Evolutionary conservation across 2,329 filamentous ascomycete genomes (phyloP).

Genomic region (Thermothelomyces thermophilus): DNA sequence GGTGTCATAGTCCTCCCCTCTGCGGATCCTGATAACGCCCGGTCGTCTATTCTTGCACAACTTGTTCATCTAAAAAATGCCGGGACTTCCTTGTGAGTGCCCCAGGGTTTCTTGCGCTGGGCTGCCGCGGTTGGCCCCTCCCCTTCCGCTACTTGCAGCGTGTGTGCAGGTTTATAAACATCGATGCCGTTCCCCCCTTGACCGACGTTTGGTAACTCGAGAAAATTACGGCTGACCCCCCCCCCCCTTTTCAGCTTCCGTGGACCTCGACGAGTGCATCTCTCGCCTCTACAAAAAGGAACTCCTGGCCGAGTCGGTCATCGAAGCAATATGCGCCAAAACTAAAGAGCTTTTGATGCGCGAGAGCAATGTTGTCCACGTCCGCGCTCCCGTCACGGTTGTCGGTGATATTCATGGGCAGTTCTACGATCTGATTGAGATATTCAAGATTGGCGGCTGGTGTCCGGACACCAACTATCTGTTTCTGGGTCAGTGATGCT

Average conservation of each 20-base stretch:
- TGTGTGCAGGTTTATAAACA: too few relatives aligned
- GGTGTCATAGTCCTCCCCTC: conserved; percentile 19
- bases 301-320: conserved; percentile 88
- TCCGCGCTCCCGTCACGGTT: conserved; percentile 89
- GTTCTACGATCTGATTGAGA: conserved; percentile 98
- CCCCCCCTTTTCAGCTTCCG: conserved; percentile 57
- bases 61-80: conserved; percentile 26
- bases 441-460: conserved; percentile 95
- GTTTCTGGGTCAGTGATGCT: conserved; percentile 65
- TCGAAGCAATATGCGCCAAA: conserved; percentile 98
- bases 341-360: conserved; percentile 99
- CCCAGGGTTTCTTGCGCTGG: not conserved
- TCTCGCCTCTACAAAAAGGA: conserved; percentile 94
- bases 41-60: not conserved
- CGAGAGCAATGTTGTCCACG: conserved; percentile 99
- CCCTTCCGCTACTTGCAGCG: not conserved
- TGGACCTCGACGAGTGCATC: conserved; percentile 98
- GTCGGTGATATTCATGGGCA: conserved; percentile 98
- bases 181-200: too few relatives aligned
- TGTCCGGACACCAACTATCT: conserved; percentile 98
- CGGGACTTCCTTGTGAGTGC: conserved; percentile 30
- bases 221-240: conserved; percentile 14
- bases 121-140: not conserved
- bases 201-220: not conserved
- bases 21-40: conserved; percentile 16